Percentiles rank a stretch among this genome's conserved stretches.
Conservation (phyloP, 768 basidiomycete genomes). For the Leccinum imitatum region DNA sequence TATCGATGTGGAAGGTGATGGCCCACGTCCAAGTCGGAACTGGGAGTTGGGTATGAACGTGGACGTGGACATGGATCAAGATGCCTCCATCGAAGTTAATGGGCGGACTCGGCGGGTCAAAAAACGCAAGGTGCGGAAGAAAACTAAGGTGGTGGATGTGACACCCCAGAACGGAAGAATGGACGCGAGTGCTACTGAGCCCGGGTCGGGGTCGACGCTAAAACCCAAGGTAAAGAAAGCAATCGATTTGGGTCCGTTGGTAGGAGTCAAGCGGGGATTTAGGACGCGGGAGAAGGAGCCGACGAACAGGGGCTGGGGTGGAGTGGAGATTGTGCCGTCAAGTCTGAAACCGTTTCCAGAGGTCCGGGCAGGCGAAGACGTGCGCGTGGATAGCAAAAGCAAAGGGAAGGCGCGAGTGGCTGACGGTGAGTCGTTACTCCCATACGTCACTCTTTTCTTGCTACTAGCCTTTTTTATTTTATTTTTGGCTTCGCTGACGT, state of each 20-base stretch:
- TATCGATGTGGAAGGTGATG: conserved; percentile 29
- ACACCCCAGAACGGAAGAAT: neutral
- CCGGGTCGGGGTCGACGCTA: neutral
- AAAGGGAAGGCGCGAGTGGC: too few species aligned
- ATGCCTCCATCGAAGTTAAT: conserved; percentile 4
- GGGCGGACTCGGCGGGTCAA: conserved; percentile 12
- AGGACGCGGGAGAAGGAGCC: conserved; percentile 56
- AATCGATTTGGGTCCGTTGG: conserved; percentile 61
- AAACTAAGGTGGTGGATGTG: conserved; percentile 32
- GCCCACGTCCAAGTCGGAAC: conserved; percentile 7
- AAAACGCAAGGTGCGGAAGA: conserved; percentile 26
- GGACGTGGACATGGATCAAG: conserved; percentile 26
- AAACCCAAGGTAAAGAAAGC: conserved; percentile 2
- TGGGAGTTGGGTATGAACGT: conserved; percentile 25
- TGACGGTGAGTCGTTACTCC: too few species aligned
- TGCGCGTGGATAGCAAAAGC: too few species aligned
- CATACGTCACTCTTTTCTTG: too few species aligned
- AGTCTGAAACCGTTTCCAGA: too few species aligned
- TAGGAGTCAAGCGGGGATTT: conserved; percentile 63
- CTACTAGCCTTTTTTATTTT: neutral
- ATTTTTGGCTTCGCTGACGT: neutral
- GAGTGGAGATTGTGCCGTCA: conserved; percentile 52
- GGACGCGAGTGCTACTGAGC: neutral
- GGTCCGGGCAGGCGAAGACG: too few species aligned
- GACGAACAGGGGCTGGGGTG: conserved; percentile 59